Evolutionary conservation across 371 early-diverging fungal genomes (phyloP), one percentile per base, ranked within the genome.

Genomic region (Haplosporangium sp.): DNA sequence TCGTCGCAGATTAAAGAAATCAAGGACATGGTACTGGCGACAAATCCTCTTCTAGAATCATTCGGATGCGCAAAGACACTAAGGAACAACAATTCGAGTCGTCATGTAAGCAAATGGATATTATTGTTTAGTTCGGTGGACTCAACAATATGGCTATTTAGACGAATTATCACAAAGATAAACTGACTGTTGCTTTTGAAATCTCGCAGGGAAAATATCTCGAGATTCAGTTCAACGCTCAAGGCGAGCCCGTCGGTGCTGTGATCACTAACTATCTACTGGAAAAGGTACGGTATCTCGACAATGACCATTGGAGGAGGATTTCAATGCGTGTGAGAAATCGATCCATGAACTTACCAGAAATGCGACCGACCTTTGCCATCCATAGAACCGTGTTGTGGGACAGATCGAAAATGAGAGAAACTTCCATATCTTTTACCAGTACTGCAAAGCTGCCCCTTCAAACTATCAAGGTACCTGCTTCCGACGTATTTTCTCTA

Each of bases 31-130:
- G 98, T 98, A 55, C 85, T 98, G 64, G 97, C 95, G 21, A 96
- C 98, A 6, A 98, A 98, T 83, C 98, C 99, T 18, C 84, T 99
- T 46, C 85, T 99, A 23, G 99, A 99, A 84, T 95, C 97, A 61
- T 99, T 99, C 88, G 99, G 99, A 55, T 99, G 99, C 85, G 99
- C 99, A 50, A 99, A 99, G 82, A 99, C 99, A 2, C 81, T 98
- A 64, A 90, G 98, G 72, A 99, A 99, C 86, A 96, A 99, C 84
- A 99, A 99, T 84, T 97, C 98, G 2, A 94, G 95, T 89, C 93
- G 99, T 23, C 99, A 99, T 82, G 98, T 94, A 87, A 74, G 90
- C 73, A 9, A 8, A 13, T 8, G 13, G 40, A 29, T 4, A 23
- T 37, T 41, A 16, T 43, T 52, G 13, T 3, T 58, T 45, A 6